A percentile compares a stretch with the other conserved stretches of the same genome.
phyloP scores from a whole-genome alignment of 306 rosid genomes.

The Ziziphus jujuba region DNA sequence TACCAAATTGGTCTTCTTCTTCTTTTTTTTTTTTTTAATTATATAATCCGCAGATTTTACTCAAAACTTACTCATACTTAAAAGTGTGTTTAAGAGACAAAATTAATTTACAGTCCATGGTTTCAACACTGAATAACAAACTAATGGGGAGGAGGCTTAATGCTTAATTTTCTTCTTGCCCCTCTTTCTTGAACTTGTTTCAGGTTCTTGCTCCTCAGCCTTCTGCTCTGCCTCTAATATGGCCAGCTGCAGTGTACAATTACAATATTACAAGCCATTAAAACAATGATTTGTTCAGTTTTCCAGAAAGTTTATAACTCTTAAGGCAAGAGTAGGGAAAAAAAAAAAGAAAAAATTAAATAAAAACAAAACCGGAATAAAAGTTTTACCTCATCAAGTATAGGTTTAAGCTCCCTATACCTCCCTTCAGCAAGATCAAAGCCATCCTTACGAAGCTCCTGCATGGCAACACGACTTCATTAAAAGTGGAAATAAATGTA shows the following conservation, averaged over 20 bases:
- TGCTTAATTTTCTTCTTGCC: conserved; percentile 72
- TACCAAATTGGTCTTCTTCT: too few species aligned
- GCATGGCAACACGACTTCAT: conserved; percentile 22
- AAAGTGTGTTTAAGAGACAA: too few species aligned
- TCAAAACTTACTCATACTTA: too few species aligned
- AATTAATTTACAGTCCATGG: background rate
- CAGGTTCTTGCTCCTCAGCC: conserved; percentile 86
- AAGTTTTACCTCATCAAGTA: conserved; percentile 85
- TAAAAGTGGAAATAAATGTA: background rate
- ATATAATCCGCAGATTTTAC: too few species aligned
- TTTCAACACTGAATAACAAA: background rate
- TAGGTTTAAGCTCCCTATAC: conserved; percentile 88
- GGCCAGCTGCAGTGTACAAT: conserved; percentile 64
- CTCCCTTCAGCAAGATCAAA: conserved; percentile 93
- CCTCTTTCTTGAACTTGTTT: conserved; percentile 66
- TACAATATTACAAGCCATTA: background rate
- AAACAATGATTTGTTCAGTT: background rate
- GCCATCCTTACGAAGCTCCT: conserved; percentile 99
- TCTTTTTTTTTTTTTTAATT: too few species aligned
- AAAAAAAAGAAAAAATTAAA: too few species aligned
- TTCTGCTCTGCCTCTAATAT: conserved; percentile 89
- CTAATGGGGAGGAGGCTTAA: background rate
- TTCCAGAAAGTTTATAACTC: background rate
- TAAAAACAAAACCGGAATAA: background rate
- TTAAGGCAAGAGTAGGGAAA: background rate